Percentiles rank a stretch among this genome's conserved stretches.
Evolutionary conservation across 1,139 yeast species (phyloP).

Genomic region (Yamadazyma trypodendri): DNA sequence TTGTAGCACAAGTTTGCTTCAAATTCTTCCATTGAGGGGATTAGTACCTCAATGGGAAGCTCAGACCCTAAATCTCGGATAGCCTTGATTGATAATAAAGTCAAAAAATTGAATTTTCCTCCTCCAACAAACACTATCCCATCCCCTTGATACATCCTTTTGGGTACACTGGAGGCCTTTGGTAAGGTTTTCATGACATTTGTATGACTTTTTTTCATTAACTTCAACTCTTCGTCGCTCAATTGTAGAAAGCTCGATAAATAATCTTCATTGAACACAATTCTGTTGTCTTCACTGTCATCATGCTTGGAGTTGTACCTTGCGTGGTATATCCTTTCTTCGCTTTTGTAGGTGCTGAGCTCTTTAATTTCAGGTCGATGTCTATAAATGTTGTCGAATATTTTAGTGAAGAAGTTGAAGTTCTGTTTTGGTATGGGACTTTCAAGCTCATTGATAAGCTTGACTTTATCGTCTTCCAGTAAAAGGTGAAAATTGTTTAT

Average conservation of each 20-base stretch:
- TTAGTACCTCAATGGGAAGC: conserved; percentile 74
- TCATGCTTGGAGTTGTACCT: conserved; percentile 40
- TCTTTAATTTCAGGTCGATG: conserved; percentile 37
- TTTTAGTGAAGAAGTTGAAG: conserved; percentile 26
- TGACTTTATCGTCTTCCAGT: conserved; percentile 7
- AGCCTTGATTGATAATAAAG: conserved; percentile 63
- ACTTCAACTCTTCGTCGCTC: conserved; percentile 34
- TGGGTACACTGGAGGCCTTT: conserved; percentile 31
- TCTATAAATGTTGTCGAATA: conserved; percentile 35
- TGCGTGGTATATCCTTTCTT: conserved; percentile 48
- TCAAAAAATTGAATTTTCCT: conserved; percentile 72
- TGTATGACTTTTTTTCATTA: conserved; percentile 51
- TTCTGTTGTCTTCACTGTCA: conserved; percentile 22
- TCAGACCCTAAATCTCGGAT: conserved; percentile 62
- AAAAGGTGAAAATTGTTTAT: conserved; percentile 15
- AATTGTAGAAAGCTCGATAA: conserved; percentile 55
- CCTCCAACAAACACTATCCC: conserved; percentile 63
- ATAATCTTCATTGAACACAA: conserved; percentile 43
- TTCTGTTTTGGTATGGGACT: conserved; percentile 7
- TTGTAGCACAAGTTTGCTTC: conserved; percentile 66
- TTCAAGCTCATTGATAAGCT: conserved; percentile 9
- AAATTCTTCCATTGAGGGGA: conserved; percentile 68
- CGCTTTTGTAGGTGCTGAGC: conserved; percentile 34
- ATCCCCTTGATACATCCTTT: conserved; percentile 54
- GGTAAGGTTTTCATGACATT: conserved; percentile 53